These are phyloP conservation scores for Cystoderma amianthinum DNA, from an alignment of 768 basidiomycete species.

Conservation along the genomic window DNA sequence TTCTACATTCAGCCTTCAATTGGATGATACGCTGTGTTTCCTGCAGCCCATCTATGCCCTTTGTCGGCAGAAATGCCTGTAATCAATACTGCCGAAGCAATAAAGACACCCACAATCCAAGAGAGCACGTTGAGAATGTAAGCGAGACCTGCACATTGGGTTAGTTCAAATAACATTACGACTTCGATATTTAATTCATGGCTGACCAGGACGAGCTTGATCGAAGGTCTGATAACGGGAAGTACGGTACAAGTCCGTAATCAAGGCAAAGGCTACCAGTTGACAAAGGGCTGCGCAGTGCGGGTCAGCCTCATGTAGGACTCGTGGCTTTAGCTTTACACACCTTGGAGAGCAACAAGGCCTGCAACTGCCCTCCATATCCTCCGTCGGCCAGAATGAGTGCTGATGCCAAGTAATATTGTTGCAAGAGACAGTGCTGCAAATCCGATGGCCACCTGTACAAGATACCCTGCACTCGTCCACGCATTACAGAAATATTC, in stretches of 20 bases:
- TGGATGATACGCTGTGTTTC: constrained; percentile 56
- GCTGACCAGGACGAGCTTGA: constrained; percentile 53
- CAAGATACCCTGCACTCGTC: constrained; percentile 63
- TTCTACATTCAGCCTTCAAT: too few species aligned
- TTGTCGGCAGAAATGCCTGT: constrained; percentile 59
- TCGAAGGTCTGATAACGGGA: constrained; percentile 43
- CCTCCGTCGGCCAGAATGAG: constrained; percentile 64
- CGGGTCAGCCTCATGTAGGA: too few species aligned
- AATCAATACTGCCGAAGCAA: constrained; percentile 44
- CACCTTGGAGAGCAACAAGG: constrained; percentile 57
- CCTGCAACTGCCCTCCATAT: constrained; percentile 73
- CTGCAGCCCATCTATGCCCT: constrained; percentile 71
- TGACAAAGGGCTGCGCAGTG: constrained; percentile 45
- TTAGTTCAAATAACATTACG: background rate
- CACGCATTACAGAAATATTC: constrained; percentile 56
- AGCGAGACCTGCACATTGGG: constrained; percentile 38
- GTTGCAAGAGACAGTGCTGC: constrained; percentile 49
- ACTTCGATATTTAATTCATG: background rate
- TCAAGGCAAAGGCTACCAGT: constrained; percentile 52
- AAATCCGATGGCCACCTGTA: constrained; percentile 61
- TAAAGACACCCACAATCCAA: constrained; percentile 52
- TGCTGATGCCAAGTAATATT: constrained; percentile 63
- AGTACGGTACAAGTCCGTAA: constrained; percentile 52
- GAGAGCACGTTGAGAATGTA: constrained; percentile 54
- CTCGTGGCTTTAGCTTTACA: too few species aligned